A percentile compares a stretch with the other conserved stretches of the same genome.
These are phyloP conservation scores for Silene latifolia DNA, from an alignment of 148 eudicot species.

Conservation along the genomic window DNA sequence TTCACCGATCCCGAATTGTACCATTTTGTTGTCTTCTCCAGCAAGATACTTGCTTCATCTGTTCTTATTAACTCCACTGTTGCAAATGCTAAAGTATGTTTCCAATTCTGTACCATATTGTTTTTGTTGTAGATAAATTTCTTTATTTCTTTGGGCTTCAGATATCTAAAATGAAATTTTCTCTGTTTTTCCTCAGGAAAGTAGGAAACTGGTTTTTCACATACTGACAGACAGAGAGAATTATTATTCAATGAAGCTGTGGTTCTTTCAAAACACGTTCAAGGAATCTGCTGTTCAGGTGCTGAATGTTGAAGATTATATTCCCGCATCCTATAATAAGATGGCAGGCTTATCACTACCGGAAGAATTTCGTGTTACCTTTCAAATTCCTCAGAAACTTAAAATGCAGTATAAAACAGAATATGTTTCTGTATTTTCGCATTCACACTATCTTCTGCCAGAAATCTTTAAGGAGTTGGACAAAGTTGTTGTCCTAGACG, in stretches of 20 bases:
- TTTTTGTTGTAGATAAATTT: constrained; percentile 4
- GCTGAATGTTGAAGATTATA: constrained; percentile 62
- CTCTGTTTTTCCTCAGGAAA: constrained; percentile 57
- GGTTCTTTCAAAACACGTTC: constrained; percentile 65
- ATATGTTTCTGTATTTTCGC: constrained; percentile 69
- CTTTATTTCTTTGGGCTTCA: background rate
- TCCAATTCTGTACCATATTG: background rate
- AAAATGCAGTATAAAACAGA: constrained; percentile 47
- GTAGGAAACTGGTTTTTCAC: constrained; percentile 81
- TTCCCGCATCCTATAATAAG: constrained; percentile 27
- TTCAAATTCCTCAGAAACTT: constrained; percentile 40
- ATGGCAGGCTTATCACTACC: constrained; percentile 45
- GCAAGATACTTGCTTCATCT: constrained; percentile 77
- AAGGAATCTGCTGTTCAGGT: constrained; percentile 72
- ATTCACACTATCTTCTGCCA: constrained; percentile 79
- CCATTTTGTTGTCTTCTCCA: constrained; percentile 84
- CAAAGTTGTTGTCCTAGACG: constrained; percentile 80
- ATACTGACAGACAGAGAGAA: constrained; percentile 77
- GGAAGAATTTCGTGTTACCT: constrained; percentile 78
- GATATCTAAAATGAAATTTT: constrained; percentile 19
- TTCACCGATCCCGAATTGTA: constrained; percentile 54
- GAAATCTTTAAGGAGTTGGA: constrained; percentile 55
- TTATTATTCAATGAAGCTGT: constrained; percentile 80
- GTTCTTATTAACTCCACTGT: constrained; percentile 89
- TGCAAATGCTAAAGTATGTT: constrained; percentile 66